Base-by-base conservation (phyloP, 257 asterid species). In the Solanum appendiculatum region DNA sequence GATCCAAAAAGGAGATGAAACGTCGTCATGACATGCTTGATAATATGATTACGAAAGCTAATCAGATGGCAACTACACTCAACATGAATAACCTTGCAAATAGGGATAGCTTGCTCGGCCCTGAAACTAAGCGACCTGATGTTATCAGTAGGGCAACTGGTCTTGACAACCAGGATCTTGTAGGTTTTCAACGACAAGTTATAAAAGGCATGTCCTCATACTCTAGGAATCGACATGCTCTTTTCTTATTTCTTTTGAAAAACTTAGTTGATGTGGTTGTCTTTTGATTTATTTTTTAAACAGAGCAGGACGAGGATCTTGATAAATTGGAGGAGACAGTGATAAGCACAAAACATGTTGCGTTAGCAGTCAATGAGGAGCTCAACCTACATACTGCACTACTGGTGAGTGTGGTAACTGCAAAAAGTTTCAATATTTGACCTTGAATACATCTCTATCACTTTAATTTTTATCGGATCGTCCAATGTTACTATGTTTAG, bases 61-160 rank as follows among this genome's bases (percentile, higher is more conserved):
- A 64, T 68, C 88, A 88, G 87, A 66, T 88, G 90, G 90, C 87
- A 34, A 44, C 69, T 63, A 80, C 90, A 40, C 87, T 88, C 86
- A 88, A 88, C 86, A 88, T 88, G 90, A 85, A 82, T 29, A 85
- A 70, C 88, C 86, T 88, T 51, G 83, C 86, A 75, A 85, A 60
- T 42, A 88, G 90, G 80, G 88, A 88, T 6, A 88, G 88, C 86
- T 78, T 88, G 78, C 90, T 88, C 40, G 90, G 90, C 25, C 86
- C 90, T 46, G 90, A 88, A 77, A 85, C 81, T 29, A 88, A 88
- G 77, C 84, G 64, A 46, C 86, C 88, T 42, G 90, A 88, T 85
- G 86, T 78, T 48, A 77, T 86, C 73, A 88, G 87, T 85, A 81
- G 82, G 64, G 75, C 88, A 44, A 86, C 88, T 34, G 87, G 86